phyloP scores from a whole-genome alignment of 345 rosid genomes.

The Raphanus sativus region DNA sequence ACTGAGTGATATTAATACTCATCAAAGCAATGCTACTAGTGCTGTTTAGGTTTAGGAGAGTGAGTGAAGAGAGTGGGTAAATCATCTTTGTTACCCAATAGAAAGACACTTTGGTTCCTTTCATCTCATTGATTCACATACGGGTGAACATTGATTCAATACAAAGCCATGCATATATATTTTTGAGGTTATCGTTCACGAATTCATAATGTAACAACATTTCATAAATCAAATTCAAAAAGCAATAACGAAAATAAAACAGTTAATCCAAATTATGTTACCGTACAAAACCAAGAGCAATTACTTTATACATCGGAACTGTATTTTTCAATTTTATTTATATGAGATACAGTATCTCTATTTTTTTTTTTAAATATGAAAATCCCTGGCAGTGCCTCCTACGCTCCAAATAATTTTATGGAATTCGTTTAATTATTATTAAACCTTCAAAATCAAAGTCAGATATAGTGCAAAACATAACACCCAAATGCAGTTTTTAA shows the following conservation, averaged over 20 bases:
- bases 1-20: conserved; percentile 12
- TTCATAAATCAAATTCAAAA: too few species aligned
- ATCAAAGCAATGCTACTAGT: neutral
- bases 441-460: neutral
- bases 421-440: neutral
- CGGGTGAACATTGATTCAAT: neutral
- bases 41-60: conserved; percentile 28
- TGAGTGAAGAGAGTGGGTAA: conserved; percentile 12
- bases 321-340: too few species aligned
- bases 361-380: too few species aligned
- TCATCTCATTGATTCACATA: neutral
- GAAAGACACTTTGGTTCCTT: neutral
- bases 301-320: neutral
- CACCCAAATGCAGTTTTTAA: conserved; percentile 10
- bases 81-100: neutral
- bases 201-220: neutral
- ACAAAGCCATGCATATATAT: neutral
- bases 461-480: neutral
- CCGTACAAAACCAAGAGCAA: neutral
- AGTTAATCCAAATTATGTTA: neutral
- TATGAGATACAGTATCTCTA: too few species aligned
- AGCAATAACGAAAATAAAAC: neutral
- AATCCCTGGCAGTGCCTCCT: too few species aligned
- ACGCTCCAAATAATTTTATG: neutral
- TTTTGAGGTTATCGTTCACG: neutral